phyloP scores from a whole-genome alignment of 2,329 filamentous ascomycete species.

The Reticulascus tulasneorum region DNA sequence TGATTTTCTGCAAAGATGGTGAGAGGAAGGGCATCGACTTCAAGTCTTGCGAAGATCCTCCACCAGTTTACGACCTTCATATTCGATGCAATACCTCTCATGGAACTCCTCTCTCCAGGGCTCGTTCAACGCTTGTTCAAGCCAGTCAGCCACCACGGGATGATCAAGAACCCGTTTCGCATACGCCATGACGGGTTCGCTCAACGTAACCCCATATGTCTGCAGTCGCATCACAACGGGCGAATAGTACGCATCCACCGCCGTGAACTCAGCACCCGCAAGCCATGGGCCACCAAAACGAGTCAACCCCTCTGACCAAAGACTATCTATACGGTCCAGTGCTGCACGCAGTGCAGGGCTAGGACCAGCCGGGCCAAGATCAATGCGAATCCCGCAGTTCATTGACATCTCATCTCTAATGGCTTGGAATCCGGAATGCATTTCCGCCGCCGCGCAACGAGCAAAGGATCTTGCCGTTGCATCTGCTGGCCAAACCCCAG shows the following conservation, averaged over 20 bases:
- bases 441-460: conserved; percentile 39
- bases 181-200: conserved; percentile 28
- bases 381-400: conserved; percentile 36
- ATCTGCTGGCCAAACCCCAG: conserved; percentile 40
- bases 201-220: conserved; percentile 31
- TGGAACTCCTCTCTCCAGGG: conserved; percentile 30
- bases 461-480: conserved; percentile 38
- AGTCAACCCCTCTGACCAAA: conserved; percentile 33
- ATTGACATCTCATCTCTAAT: conserved; percentile 38
- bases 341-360: conserved; percentile 28
- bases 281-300: conserved; percentile 39
- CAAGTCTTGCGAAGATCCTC: no score
- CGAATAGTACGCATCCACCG: conserved; percentile 38
- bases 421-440: conserved; percentile 40
- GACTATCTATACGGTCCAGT: conserved; percentile 27
- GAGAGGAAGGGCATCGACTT: no score
- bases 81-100: no score
- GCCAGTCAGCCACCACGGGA: conserved; percentile 32
- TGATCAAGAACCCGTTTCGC: conserved; percentile 27
- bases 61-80: no score
- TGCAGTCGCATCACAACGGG: conserved; percentile 34
- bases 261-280: conserved; percentile 31
- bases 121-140: conserved; percentile 31
- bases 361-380: conserved; percentile 22
- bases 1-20: no score